Base-by-base conservation (phyloP, 2,329 filamentous ascomycete genomes). In the Stagonosporopsis cucurbitacearum region DNA sequence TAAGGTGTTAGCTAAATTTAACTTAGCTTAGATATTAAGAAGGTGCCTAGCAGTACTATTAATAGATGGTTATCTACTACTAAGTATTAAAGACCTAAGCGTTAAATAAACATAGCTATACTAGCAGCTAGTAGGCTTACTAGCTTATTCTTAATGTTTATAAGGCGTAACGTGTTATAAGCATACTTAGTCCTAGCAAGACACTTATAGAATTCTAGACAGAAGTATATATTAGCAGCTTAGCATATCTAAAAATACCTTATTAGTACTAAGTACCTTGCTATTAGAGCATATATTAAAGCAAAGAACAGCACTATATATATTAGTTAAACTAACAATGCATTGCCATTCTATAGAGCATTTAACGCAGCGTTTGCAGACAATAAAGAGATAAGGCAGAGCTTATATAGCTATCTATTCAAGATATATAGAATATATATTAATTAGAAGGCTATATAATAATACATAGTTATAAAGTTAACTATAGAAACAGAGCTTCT, bases 81-180 rank as follows among this genome's bases (percentile, higher is more conserved):
- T n/a, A n/a, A n/a, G n/a, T n/a, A n/a, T n/a, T n/a, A n/a, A n/a
- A n/a, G n/a, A n/a, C n/a, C n/a, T n/a, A n/a, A n/a, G n/a, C n/a
- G n/a, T n/a, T n/a, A n/a, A n/a, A n/a, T n/a, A n/a, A n/a, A n/a
- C n/a, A n/a, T n/a, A n/a, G n/a, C n/a, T n/a, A n/a, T n/a, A n/a
- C n/a, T n/a, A 67, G 30, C 30, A 62, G 43, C 41, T 56, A 17
- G 49, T 69, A 37, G 58, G 63, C 9, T 61, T 35, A 3, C 42
- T 67, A 15, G 57, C 53, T 9, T 69, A 58, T 35, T 57, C 4
- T 47, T 52, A 23, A 37, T 40, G 1, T 50, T 45, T 2, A 64
- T 55, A 1, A 12, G 59, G 7, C 58, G 57, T 48, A 52, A 67
- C 30, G 47, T 67, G 13, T 45, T 58, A 7, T 22, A 35, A 23